These are phyloP conservation scores for Saccharomyces kudriavzevii DNA, from an alignment of 805 yeast species.

Conservation along the genomic window DNA sequence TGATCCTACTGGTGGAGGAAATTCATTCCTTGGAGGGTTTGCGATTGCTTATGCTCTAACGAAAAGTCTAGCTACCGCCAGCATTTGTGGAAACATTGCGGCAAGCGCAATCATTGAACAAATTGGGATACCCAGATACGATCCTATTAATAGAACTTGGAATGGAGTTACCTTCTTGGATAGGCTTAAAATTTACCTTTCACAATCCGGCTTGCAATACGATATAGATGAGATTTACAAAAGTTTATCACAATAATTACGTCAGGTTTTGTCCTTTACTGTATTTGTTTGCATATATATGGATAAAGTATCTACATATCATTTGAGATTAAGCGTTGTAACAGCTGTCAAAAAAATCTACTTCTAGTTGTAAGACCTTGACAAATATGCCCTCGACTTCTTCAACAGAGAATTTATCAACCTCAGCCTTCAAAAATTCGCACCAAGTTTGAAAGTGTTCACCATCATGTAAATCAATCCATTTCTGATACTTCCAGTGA, in stretches of 20 bases:
- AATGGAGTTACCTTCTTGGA: slow-evolving; percentile 45
- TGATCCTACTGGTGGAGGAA: slow-evolving; percentile 96
- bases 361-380: slow-evolving; percentile 35
- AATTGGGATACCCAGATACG: slow-evolving; percentile 56
- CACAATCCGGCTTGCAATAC: slow-evolving; percentile 4
- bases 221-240: slow-evolving; percentile 6
- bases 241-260: background rate
- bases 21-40: slow-evolving; percentile 78
- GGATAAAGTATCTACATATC: background rate
- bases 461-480: slow-evolving; percentile 48
- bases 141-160: slow-evolving; percentile 40
- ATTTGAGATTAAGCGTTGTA: slow-evolving; percentile 23
- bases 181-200: slow-evolving; percentile 37
- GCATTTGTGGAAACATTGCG: slow-evolving; percentile 63
- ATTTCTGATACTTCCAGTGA: slow-evolving; percentile 41
- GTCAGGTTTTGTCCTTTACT: background rate
- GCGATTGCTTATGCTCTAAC: slow-evolving; percentile 51
- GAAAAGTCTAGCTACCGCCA: slow-evolving; percentile 43
- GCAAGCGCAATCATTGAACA: slow-evolving; percentile 80
- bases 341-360: slow-evolving; percentile 41
- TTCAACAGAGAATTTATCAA: slow-evolving; percentile 30
- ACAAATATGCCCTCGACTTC: slow-evolving; percentile 29
- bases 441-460: slow-evolving; percentile 41
- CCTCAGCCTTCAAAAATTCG: slow-evolving; percentile 37
- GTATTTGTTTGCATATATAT: background rate